Evolutionary conservation across 257 asterid species (phyloP).

Genomic region (Vinca minor): DNA sequence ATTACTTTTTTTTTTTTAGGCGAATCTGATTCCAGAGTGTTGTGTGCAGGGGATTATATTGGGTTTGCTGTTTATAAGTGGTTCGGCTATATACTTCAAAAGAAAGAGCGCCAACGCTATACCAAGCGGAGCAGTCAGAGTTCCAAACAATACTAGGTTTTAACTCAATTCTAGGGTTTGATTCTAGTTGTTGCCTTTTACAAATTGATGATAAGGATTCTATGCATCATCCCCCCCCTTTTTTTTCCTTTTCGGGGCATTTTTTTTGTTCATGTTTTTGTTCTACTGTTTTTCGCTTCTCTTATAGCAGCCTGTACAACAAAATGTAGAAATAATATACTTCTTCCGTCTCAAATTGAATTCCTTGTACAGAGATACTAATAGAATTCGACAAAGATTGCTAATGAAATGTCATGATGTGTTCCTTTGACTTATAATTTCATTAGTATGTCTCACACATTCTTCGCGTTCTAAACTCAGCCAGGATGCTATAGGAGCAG

Average conservation of each 20-base stretch:
- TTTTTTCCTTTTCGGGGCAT: background rate
- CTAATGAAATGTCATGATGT: too few relatives aligned
- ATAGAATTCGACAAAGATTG: background rate
- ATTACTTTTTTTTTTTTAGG: background rate
- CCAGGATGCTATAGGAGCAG: background rate
- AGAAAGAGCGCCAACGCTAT: constrained; percentile 37
- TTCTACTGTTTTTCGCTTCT: background rate
- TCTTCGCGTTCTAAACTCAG: too few relatives aligned
- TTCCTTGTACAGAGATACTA: background rate
- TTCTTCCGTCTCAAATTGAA: too few relatives aligned
- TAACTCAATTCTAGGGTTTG: constrained; percentile 20
- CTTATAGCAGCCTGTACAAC: background rate
- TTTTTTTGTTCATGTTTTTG: background rate
- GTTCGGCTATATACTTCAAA: constrained; percentile 66
- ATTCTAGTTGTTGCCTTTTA: background rate
- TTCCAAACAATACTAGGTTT: constrained; percentile 66
- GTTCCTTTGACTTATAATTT: background rate
- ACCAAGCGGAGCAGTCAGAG: constrained; percentile 50
- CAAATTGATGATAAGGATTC: background rate
- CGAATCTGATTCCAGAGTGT: background rate
- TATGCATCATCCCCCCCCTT: background rate
- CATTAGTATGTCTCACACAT: background rate
- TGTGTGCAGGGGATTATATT: constrained; percentile 50
- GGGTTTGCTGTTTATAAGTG: constrained; percentile 60
- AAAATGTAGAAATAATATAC: background rate